These are phyloP conservation scores for Sugiyamaella marilandica DNA, from an alignment of 805 yeast genomes.

Conservation along the genomic window DNA sequence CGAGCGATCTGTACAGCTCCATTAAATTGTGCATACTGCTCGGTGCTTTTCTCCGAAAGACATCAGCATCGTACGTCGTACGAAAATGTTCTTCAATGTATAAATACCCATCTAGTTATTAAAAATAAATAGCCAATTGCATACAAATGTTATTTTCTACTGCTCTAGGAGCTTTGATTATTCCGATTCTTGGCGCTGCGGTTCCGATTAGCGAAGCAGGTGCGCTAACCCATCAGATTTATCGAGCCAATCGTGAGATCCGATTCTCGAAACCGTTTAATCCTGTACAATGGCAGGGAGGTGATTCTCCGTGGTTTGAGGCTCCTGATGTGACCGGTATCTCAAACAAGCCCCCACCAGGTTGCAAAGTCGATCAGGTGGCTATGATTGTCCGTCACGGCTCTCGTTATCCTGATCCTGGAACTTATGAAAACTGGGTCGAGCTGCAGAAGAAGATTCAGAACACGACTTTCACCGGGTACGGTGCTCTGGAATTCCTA, in stretches of 20 bases:
- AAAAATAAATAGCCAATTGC: no score
- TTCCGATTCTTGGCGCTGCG: not conserved
- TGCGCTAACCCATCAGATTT: not conserved
- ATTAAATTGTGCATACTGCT: no score
- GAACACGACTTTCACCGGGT: not conserved
- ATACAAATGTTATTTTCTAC: no score
- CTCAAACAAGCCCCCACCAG: not conserved
- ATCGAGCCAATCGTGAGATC: not conserved
- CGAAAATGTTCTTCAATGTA: no score
- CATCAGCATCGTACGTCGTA: no score
- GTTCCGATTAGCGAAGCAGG: not conserved
- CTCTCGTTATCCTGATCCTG: not conserved
- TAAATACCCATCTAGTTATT: no score
- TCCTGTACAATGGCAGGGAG: conserved; percentile 3
- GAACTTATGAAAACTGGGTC: not conserved
- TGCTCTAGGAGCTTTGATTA: no score
- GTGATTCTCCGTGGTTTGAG: not conserved
- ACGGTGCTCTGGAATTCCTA: not conserved
- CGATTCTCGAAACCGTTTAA: not conserved
- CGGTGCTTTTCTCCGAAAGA: no score
- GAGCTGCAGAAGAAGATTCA: not conserved
- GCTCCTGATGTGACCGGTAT: conserved; percentile 1
- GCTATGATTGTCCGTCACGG: conserved; percentile 1
- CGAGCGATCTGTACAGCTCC: no score
- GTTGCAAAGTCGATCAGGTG: not conserved